A percentile compares a stretch with the other conserved stretches of the same genome.
Evolutionary conservation across 495 filamentous ascomycete genomes (phyloP).

Genomic region (Tuber magnatum): DNA sequence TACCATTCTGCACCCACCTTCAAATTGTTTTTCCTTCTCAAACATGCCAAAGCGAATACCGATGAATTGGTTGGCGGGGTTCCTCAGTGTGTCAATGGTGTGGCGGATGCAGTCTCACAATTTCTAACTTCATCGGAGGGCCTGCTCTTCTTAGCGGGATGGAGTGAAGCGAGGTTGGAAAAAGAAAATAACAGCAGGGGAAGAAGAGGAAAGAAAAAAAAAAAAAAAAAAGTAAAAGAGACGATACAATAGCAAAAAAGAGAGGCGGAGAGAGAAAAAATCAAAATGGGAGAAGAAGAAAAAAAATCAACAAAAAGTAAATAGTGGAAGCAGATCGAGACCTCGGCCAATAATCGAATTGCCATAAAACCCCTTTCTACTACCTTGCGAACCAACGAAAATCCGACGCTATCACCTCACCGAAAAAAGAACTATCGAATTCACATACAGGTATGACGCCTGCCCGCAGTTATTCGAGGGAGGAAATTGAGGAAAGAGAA

Average conservation of each 20-base stretch:
- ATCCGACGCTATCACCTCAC: slow-evolving; percentile 28
- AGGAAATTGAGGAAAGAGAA: not conserved
- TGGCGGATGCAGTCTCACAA: slow-evolving; percentile 37
- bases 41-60: slow-evolving; percentile 36
- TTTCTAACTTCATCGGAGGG: slow-evolving; percentile 33
- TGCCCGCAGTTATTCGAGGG: slow-evolving; percentile 25
- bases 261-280: not conserved
- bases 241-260: not conserved
- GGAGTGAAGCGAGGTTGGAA: slow-evolving; percentile 25
- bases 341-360: slow-evolving; percentile 37
- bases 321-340: slow-evolving; percentile 29
- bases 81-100: slow-evolving; percentile 38
- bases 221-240: not conserved
- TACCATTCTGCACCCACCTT: slow-evolving; percentile 32
- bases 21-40: slow-evolving; percentile 28
- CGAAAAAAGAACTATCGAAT: slow-evolving; percentile 30
- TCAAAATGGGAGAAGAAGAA: not conserved
- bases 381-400: slow-evolving; percentile 34
- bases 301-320: slow-evolving; percentile 7
- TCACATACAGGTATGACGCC: slow-evolving; percentile 32
- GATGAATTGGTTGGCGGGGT: slow-evolving; percentile 42
- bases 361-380: slow-evolving; percentile 32
- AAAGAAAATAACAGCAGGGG: not conserved
- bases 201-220: not conserved
- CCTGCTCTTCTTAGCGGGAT: slow-evolving; percentile 31